Percentiles rank a stretch among this genome's conserved stretches.
Evolutionary conservation across 306 rosid species (phyloP).

Genomic region (Lotus japonicus): DNA sequence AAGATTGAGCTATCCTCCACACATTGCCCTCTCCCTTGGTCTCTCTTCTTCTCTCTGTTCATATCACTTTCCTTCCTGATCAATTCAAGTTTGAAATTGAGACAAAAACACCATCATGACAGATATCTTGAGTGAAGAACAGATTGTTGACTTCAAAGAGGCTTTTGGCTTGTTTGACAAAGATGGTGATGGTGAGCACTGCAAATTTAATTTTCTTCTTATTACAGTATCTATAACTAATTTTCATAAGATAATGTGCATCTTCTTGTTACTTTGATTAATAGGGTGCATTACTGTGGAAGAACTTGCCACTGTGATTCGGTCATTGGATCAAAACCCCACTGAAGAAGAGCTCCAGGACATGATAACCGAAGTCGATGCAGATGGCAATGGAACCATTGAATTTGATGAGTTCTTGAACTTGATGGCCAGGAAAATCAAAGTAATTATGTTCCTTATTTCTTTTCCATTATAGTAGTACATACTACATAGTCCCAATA

Average conservation of each 20-base stretch:
- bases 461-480: not conserved
- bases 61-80: not conserved
- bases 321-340: conserved; percentile 94
- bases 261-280: not conserved
- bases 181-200: conserved; percentile 85
- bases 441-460: conserved; percentile 35
- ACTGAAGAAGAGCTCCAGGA: conserved; percentile 87
- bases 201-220: not conserved
- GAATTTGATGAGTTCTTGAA: conserved; percentile 84
- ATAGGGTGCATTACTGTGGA: conserved; percentile 91
- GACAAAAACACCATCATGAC: conserved; percentile 52
- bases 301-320: conserved; percentile 88
- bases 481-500: not conserved
- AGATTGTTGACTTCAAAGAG: conserved; percentile 85
- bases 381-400: conserved; percentile 93
- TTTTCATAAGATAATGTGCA: not conserved
- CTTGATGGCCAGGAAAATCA: conserved; percentile 86
- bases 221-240: not conserved
- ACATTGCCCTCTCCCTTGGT: conserved; percentile 12
- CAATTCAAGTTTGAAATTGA: not conserved
- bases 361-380: conserved; percentile 82
- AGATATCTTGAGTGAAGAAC: conserved; percentile 71
- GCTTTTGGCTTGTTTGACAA: conserved; percentile 91
- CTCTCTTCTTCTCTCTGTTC: conserved; percentile 15
- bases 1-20: conserved; percentile 65